A percentile compares a stretch with the other conserved stretches of the same genome.
These are phyloP conservation scores for Lactuca saligna DNA, from an alignment of 129 eudicot genomes.

Conservation along the genomic window DNA sequence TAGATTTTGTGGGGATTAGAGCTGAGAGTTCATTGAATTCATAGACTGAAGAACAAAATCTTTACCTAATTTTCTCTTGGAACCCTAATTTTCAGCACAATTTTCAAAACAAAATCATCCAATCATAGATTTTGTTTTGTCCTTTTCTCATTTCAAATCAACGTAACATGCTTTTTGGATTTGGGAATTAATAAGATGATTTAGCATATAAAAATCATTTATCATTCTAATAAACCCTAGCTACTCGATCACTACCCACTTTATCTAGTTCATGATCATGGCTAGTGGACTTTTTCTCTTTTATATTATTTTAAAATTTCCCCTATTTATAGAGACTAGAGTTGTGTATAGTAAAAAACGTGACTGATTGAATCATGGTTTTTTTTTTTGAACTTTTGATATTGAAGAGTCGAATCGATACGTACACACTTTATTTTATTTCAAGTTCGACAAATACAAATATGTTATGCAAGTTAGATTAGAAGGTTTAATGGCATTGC, in stretches of 20 bases:
- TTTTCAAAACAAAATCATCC: slow-evolving; percentile 15
- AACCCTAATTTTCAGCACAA: slow-evolving; percentile 37
- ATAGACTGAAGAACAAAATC: slow-evolving; percentile 13
- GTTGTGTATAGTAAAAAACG: slow-evolving; percentile 6
- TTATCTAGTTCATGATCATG: slow-evolving; percentile 16
- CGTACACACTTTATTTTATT: background rate
- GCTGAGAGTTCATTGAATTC: slow-evolving; percentile 22
- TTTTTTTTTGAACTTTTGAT: background rate
- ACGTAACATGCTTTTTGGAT: slow-evolving; percentile 15
- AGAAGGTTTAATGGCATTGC: background rate
- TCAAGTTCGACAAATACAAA: background rate
- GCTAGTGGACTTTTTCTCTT: background rate
- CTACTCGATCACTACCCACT: background rate
- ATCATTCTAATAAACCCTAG: slow-evolving; percentile 13
- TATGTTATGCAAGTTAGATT: background rate
- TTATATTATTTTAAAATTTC: background rate
- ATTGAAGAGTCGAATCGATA: background rate
- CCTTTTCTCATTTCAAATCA: slow-evolving; percentile 25
- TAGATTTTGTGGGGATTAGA: slow-evolving; percentile 33
- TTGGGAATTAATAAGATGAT: background rate
- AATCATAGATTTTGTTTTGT: slow-evolving; percentile 21
- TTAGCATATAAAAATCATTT: background rate
- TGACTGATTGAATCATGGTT: background rate
- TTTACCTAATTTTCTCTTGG: slow-evolving; percentile 24
- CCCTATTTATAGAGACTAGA: background rate